These are phyloP conservation scores for Coemansia sp. DNA, from an alignment of 192 early-diverging fungal species.

Conservation along the genomic window DNA sequence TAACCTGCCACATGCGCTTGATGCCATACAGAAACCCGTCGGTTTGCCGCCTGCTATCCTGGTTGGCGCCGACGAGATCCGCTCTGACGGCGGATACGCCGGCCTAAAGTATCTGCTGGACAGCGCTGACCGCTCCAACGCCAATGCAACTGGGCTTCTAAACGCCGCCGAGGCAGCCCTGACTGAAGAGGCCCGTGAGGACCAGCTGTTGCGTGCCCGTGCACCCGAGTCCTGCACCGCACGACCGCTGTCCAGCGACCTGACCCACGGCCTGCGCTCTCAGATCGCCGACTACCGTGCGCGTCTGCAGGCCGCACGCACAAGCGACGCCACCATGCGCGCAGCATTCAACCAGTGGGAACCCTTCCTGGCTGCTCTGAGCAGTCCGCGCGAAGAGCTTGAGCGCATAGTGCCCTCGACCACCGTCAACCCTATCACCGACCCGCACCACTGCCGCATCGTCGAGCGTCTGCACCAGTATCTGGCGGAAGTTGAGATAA, in stretches of 20 bases:
- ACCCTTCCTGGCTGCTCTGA: slow-evolving; percentile 36
- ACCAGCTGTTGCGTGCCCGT: slow-evolving; percentile 20
- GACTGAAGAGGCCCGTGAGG: slow-evolving; percentile 38
- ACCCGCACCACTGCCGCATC: slow-evolving; percentile 61
- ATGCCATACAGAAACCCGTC: slow-evolving; percentile 71
- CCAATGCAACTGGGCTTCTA: slow-evolving; percentile 53
- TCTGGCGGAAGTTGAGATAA: slow-evolving; percentile 56
- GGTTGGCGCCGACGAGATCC: slow-evolving; percentile 71
- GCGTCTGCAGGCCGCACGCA: slow-evolving; percentile 67
- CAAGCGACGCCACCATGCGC: slow-evolving; percentile 46
- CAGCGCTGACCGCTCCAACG: slow-evolving; percentile 55
- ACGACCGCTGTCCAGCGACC: slow-evolving; percentile 24
- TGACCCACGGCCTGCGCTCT: slow-evolving; percentile 31
- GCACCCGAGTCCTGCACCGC: slow-evolving; percentile 5
- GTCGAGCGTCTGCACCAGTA: slow-evolving; percentile 60
- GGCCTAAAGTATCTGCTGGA: slow-evolving; percentile 64
- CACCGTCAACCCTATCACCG: slow-evolving; percentile 55
- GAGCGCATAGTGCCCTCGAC: slow-evolving; percentile 62
- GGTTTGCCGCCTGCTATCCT: slow-evolving; percentile 71
- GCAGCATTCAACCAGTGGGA: slow-evolving; percentile 22
- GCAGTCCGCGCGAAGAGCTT: slow-evolving; percentile 47
- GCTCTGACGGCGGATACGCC: slow-evolving; percentile 64
- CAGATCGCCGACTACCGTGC: slow-evolving; percentile 57
- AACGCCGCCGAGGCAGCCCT: slow-evolving; percentile 55
- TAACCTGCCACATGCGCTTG: slow-evolving; percentile 67